phyloP scores from a whole-genome alignment of 495 filamentous ascomycete species.

The Annulohypoxylon maeteangense region DNA sequence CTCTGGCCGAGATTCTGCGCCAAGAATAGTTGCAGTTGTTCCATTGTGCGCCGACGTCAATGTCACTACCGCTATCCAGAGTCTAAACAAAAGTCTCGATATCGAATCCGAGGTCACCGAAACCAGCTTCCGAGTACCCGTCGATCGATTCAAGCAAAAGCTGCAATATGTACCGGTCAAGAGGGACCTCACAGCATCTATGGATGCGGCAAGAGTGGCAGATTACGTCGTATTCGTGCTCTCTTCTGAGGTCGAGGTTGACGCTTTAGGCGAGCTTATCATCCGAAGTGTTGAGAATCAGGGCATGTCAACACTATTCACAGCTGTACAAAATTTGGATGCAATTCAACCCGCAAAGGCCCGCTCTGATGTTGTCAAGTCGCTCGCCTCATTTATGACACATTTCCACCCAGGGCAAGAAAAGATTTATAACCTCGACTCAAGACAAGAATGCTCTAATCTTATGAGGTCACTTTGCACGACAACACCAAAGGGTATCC shows the following conservation, averaged over 20 bases:
- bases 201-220: constrained; percentile 88
- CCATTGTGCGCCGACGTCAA: constrained; percentile 81
- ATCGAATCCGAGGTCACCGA: constrained; percentile 72
- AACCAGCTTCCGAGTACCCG: constrained; percentile 68
- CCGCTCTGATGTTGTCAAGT: constrained; percentile 75
- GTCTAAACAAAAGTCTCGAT: constrained; percentile 82
- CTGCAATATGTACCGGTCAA: constrained; percentile 81
- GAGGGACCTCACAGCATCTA: constrained; percentile 73
- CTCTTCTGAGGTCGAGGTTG: constrained; percentile 83
- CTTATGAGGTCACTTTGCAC: constrained; percentile 90
- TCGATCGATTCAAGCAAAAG: constrained; percentile 94
- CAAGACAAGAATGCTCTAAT: constrained; percentile 87
- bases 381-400: constrained; percentile 87
- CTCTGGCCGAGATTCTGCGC: constrained; percentile 82
- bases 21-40: constrained; percentile 90
- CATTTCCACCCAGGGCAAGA: constrained; percentile 92
- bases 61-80: constrained; percentile 69
- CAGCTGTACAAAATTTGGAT: constrained; percentile 81
- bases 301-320: constrained; percentile 87
- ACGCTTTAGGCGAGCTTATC: constrained; percentile 81
- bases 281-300: constrained; percentile 89
- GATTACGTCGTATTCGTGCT: constrained; percentile 90
- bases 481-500: constrained; percentile 86
- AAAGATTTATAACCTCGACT: constrained; percentile 87
- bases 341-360: constrained; percentile 80